Evolutionary conservation across 2,329 filamentous ascomycete species (phyloP), one percentile per base, ranked within the genome.

Genomic region (Alternaria gansuensis): DNA sequence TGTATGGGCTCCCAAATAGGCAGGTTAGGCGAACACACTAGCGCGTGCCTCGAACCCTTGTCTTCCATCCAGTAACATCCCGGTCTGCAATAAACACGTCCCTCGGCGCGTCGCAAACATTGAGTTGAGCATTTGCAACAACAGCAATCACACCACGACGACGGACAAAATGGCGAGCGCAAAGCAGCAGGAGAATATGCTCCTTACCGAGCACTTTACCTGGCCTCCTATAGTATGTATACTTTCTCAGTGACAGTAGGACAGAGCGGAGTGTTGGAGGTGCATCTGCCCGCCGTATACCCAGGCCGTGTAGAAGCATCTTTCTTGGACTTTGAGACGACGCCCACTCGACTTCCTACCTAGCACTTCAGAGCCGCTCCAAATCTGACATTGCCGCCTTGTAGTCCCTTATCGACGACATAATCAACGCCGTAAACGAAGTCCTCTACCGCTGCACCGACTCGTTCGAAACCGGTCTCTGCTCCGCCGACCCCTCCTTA

Each of bases 371-470:
- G 28, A 26, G n/a, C 10, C n/a, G 11, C n/a, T 53, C n/a, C 36
- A 40, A 8, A 40, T 14, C 54, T 45, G 33, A 57, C 26, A 39
- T 17, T 21, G 0, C 5, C 0, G 37, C 37, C 11, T 14, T 3
- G 4, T 37, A 97, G 93, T 91, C 91, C 61, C 87, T 99, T 40
- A 90, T 99, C 73, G 95, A 99, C 86, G 94, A 98, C 80, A 93
- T 98, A 70, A 97, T 98, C 82, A 97, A 98, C 82, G 91, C 90
- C 54, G 88, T 97, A 78, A 99, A 98, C 82, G 91, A 94, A 72
- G 87, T 97, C 71, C 90, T 95, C 72, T 95, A 96, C 79, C 90
- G 90, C 77, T 93, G 92, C 53, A 88, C 97, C 71, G 91, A 92
- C 71, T 92, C 90, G 60, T 88, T 98, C 65, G 95, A 98, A 78